Conservation (phyloP, 2,329 filamentous ascomycete genomes). For the Ceratocystis eucalypticola region DNA sequence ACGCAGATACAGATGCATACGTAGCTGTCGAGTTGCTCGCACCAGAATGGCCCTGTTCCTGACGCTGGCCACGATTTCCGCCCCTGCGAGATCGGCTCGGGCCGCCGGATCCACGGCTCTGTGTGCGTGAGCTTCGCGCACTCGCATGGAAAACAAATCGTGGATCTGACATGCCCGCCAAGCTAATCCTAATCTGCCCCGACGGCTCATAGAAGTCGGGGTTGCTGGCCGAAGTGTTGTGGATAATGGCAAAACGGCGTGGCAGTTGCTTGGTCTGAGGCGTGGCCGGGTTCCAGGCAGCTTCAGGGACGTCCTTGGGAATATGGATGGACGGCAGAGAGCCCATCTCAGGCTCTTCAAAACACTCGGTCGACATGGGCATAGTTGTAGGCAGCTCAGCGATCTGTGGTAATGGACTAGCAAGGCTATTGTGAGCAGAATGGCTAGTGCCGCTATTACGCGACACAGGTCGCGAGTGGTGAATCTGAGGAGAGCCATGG, state of each 20-base stretch:
- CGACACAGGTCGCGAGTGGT: not conserved
- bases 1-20: too few species aligned
- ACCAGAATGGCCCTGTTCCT: not conserved
- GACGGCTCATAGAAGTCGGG: slow-evolving; percentile 27
- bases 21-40: too few species aligned
- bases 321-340: slow-evolving; percentile 58
- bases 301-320: slow-evolving; percentile 48
- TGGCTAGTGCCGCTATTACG: slow-evolving; percentile 1
- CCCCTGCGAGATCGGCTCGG: slow-evolving; percentile 24
- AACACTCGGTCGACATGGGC: slow-evolving; percentile 64
- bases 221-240: slow-evolving; percentile 27
- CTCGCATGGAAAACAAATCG: slow-evolving; percentile 30
- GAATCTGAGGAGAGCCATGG: not conserved
- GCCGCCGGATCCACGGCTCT: slow-evolving; percentile 22
- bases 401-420: not conserved
- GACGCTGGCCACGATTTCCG: slow-evolving; percentile 8
- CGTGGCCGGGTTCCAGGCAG: slow-evolving; percentile 48
- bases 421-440: not conserved
- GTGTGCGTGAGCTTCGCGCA: slow-evolving; percentile 24
- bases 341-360: slow-evolving; percentile 68
- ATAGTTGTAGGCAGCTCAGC: slow-evolving; percentile 28
- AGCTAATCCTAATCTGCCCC: slow-evolving; percentile 27
- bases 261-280: slow-evolving; percentile 42
- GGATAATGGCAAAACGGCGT: slow-evolving; percentile 34
- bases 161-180: slow-evolving; percentile 30